phyloP scores from a whole-genome alignment of 768 basidiomycete genomes.

The Panus rudis region DNA sequence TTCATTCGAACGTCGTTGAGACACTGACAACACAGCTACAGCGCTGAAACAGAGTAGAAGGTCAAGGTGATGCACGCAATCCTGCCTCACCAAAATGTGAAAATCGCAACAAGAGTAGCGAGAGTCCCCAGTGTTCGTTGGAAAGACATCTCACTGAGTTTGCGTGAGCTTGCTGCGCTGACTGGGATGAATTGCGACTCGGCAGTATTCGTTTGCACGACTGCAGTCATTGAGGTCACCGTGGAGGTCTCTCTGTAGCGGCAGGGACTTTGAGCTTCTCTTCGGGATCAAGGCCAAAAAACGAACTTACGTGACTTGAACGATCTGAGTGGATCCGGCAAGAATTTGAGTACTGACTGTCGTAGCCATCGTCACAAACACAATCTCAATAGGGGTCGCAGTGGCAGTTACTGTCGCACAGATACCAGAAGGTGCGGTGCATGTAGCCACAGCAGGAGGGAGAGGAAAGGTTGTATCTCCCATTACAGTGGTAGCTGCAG shows the following conservation, averaged over 20 bases:
- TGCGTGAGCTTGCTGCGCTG: not conserved
- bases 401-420: conserved; percentile 20
- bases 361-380: conserved; percentile 9
- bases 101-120: not conserved
- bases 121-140: not conserved
- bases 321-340: conserved; percentile 9
- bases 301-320: conserved; percentile 7
- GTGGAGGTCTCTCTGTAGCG: not conserved
- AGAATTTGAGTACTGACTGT: not conserved
- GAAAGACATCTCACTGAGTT: not conserved
- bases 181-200: not conserved
- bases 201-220: not conserved
- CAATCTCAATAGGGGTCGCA: conserved; percentile 13
- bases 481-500: not conserved
- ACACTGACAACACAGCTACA: not conserved
- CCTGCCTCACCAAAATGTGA: no score
- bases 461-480: not conserved
- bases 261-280: not conserved
- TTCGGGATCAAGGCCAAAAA: not conserved
- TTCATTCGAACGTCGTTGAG: not conserved
- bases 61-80: no score
- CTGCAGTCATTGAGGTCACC: not conserved
- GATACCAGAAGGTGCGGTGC: conserved; percentile 3
- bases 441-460: conserved; percentile 4
- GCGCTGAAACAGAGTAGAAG: not conserved